Conservation (phyloP, 2,329 filamentous ascomycete genomes). For the Emmonsiellopsis sp. region DNA sequence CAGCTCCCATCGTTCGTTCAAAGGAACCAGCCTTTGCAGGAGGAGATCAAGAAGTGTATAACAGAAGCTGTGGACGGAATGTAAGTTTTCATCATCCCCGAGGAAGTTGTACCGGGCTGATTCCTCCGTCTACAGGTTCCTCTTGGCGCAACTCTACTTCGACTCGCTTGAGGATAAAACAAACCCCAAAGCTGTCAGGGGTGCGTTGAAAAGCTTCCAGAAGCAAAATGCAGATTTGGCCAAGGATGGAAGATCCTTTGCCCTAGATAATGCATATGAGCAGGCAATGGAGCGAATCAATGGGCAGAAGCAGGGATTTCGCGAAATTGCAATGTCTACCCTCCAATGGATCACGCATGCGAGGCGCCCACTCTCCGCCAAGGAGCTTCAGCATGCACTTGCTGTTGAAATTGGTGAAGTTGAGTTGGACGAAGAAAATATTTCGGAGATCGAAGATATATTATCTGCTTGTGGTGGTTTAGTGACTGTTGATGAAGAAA, state of each 20-base stretch:
- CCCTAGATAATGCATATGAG: slow-evolving; percentile 7
- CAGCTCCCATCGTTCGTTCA: slow-evolving; percentile 6
- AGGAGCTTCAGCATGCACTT: slow-evolving; percentile 19
- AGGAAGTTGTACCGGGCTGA: background rate
- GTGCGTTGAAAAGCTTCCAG: background rate
- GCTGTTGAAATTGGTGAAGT: slow-evolving; percentile 12
- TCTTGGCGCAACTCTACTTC: slow-evolving; percentile 8
- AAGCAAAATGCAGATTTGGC: background rate
- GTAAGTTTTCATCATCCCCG: slow-evolving; percentile 15
- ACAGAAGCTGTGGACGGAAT: slow-evolving; percentile 21
- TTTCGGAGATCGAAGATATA: slow-evolving; percentile 12
- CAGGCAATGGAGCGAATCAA: slow-evolving; percentile 11
- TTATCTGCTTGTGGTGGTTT: slow-evolving; percentile 14
- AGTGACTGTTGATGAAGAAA: slow-evolving; percentile 11
- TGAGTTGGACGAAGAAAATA: slow-evolving; percentile 13
- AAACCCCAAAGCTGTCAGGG: background rate
- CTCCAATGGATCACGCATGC: slow-evolving; percentile 16
- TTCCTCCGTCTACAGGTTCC: slow-evolving; percentile 7
- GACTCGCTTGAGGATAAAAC: slow-evolving; percentile 5
- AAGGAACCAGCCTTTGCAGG: background rate
- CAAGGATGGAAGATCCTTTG: background rate
- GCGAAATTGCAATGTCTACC: slow-evolving; percentile 11
- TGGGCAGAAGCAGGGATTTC: slow-evolving; percentile 4
- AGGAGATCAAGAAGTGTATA: slow-evolving; percentile 16
- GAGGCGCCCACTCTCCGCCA: slow-evolving; percentile 10